These are phyloP conservation scores for Akanthomyces uredinophilus DNA, from an alignment of 2,329 filamentous ascomycete species.

Conservation along the genomic window DNA sequence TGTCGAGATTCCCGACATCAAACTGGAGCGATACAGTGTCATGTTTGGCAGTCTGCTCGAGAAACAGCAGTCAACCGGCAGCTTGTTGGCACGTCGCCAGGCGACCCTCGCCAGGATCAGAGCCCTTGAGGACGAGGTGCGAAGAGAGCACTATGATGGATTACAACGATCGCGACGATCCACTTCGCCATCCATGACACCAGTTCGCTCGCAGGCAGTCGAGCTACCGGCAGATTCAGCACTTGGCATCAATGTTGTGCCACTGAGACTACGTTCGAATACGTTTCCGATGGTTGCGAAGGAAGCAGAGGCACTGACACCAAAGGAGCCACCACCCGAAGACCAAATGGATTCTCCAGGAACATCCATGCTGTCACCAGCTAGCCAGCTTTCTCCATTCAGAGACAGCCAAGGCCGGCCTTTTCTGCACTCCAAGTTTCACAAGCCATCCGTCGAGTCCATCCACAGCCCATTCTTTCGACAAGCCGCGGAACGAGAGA, in stretches of 20 bases:
- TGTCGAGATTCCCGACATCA: constrained; percentile 73
- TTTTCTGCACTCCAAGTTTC: constrained; percentile 9
- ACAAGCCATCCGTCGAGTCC: constrained; percentile 10
- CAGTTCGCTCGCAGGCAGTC: not conserved
- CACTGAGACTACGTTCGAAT: constrained; percentile 3
- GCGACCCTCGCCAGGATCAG: constrained; percentile 55
- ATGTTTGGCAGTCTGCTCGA: constrained; percentile 81
- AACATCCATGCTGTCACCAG: not conserved
- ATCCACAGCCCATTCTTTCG: constrained; percentile 4
- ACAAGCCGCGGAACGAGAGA: not conserved
- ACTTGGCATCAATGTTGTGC: constrained; percentile 1
- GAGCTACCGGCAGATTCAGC: not conserved
- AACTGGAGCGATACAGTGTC: constrained; percentile 85
- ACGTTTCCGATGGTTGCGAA: not conserved
- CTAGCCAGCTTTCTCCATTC: not conserved
- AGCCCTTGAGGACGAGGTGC: constrained; percentile 42
- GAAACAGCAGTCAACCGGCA: constrained; percentile 25
- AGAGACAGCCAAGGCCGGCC: constrained; percentile 6
- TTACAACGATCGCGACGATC: constrained; percentile 35
- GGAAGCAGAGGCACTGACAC: not conserved
- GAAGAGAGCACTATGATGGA: constrained; percentile 32
- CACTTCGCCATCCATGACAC: constrained; percentile 38
- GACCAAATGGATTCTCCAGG: not conserved
- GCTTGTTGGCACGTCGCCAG: constrained; percentile 52
- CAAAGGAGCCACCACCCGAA: not conserved